Conservation (phyloP, 176 grass and related monocot genomes). For the Carex scoparia region DNA sequence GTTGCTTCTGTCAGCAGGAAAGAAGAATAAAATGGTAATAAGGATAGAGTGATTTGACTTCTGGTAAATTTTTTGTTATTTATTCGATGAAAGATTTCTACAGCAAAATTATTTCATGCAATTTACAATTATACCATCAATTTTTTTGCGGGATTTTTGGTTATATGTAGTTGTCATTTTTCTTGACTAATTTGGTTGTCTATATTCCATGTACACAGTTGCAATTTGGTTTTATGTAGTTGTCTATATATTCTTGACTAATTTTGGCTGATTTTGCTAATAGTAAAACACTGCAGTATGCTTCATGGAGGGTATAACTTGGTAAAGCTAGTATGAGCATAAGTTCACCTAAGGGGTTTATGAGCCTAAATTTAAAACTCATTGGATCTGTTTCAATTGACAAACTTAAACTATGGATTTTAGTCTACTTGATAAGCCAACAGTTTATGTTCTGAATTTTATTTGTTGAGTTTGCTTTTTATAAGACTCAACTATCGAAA, state of each 20-base stretch:
- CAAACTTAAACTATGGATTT: neutral
- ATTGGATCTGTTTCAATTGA: neutral
- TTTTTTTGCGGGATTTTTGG: neutral
- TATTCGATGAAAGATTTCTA: conserved; percentile 10
- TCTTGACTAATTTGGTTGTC: neutral
- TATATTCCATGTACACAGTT: neutral
- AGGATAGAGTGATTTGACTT: conserved; percentile 63
- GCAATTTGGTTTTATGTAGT: neutral
- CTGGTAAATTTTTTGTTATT: conserved; percentile 15
- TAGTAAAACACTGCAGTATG: neutral
- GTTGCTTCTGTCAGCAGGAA: conserved; percentile 80
- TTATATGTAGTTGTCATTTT: neutral
- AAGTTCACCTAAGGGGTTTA: neutral
- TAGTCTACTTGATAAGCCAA: neutral
- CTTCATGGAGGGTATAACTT: neutral
- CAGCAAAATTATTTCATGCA: conserved; percentile 7
- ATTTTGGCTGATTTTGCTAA: neutral
- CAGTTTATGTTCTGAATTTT: neutral
- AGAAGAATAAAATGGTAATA: conserved; percentile 97
- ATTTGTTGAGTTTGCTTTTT: neutral
- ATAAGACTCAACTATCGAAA: neutral
- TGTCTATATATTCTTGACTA: too few species aligned
- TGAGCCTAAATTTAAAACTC: neutral
- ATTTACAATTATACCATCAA: neutral
- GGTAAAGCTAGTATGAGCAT: neutral